Evolutionary conservation across 1,139 yeast species (phyloP).

Genomic region (Saccharomycopsis hybrid): DNA sequence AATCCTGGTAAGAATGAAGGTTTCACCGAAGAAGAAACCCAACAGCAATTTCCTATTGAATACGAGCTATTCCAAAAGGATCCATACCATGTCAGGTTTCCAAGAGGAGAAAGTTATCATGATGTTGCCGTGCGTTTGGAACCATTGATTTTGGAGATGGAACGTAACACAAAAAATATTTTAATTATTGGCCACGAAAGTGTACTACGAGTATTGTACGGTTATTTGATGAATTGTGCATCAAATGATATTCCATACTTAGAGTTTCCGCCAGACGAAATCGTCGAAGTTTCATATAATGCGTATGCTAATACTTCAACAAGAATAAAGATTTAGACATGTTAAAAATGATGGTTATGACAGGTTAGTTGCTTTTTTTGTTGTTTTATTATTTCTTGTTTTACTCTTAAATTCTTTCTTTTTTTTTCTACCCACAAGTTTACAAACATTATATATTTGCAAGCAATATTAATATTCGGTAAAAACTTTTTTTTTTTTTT

Average conservation of each 20-base stretch:
- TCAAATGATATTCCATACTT: conserved; percentile 79
- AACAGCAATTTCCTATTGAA: conserved; percentile 58
- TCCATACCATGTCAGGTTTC: conserved; percentile 89
- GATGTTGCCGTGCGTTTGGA: conserved; percentile 93
- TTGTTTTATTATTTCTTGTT: too few species aligned
- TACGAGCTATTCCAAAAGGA: conserved; percentile 59
- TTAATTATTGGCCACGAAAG: conserved; percentile 92
- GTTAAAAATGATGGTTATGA: background rate
- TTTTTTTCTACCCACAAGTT: too few species aligned
- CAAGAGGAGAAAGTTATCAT: conserved; percentile 91
- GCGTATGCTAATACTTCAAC: conserved; percentile 78
- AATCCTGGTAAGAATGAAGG: conserved; percentile 89
- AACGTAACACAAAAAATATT: conserved; percentile 81
- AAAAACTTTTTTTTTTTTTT: too few species aligned
- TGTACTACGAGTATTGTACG: conserved; percentile 80
- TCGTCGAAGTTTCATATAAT: conserved; percentile 81
- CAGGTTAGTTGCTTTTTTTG: too few species aligned
- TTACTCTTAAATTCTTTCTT: too few species aligned
- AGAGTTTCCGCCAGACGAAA: conserved; percentile 71
- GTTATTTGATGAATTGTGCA: conserved; percentile 88
- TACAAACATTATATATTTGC: too few species aligned
- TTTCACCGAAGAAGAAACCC: conserved; percentile 53
- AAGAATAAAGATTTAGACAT: conserved; percentile 31
- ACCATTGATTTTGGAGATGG: conserved; percentile 88
- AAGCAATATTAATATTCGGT: too few species aligned